Evolutionary conservation across 345 rosid genomes (phyloP).

Genomic region (Gossypium longicalyx): DNA sequence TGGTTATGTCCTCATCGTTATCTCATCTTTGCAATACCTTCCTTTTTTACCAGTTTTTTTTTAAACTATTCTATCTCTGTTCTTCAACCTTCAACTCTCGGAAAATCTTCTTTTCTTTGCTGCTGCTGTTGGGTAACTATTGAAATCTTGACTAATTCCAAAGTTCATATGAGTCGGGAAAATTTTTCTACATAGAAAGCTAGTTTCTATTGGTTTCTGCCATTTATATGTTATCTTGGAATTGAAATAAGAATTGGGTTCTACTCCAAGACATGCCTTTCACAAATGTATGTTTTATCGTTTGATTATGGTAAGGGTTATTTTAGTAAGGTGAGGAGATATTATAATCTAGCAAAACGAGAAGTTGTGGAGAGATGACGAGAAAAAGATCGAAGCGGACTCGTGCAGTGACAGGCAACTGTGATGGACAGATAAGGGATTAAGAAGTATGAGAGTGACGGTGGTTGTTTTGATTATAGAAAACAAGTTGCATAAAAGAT

Average conservation of each 20-base stretch:
- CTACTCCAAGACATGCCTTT: neutral
- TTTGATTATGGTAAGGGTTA: neutral
- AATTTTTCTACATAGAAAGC: neutral
- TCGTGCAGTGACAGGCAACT: too few relatives aligned
- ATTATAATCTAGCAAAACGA: too few relatives aligned
- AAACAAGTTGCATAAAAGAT: too few relatives aligned
- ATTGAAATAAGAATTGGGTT: neutral
- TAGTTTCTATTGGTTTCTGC: neutral
- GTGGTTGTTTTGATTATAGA: too few relatives aligned
- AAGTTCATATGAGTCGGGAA: neutral
- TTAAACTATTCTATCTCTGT: neutral
- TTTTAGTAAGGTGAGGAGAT: too few relatives aligned
- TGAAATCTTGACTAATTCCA: neutral
- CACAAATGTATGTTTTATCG: neutral
- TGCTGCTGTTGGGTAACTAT: slow-evolving; percentile 26
- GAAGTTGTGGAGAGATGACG: too few relatives aligned
- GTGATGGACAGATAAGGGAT: too few relatives aligned
- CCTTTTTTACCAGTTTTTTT: neutral
- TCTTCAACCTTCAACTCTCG: neutral
- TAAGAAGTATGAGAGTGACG: too few relatives aligned
- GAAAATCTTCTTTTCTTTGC: neutral
- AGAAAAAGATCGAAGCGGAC: too few relatives aligned
- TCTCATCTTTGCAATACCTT: slow-evolving; percentile 17
- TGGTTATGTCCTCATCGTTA: slow-evolving; percentile 16
- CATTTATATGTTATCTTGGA: neutral